Evolutionary conservation across 441 rosid genomes (phyloP).

Genomic region (Theobroma grandiflorum): DNA sequence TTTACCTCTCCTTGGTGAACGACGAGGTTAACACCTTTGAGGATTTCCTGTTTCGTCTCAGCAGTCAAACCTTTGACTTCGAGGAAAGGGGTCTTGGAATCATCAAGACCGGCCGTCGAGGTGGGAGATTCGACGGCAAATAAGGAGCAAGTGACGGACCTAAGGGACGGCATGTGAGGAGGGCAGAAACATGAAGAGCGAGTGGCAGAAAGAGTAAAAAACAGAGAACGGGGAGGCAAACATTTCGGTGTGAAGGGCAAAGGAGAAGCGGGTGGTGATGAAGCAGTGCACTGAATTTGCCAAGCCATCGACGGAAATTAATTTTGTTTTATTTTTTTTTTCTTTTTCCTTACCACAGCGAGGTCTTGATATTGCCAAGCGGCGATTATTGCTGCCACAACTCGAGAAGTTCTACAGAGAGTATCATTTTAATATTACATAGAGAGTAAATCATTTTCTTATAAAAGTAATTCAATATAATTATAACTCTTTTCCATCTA

Average conservation of each 20-base stretch:
- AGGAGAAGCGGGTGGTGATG: slow-evolving; percentile 30
- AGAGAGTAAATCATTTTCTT: too few relatives aligned
- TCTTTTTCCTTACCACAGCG: neutral
- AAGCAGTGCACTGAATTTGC: slow-evolving; percentile 5
- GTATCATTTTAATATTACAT: too few relatives aligned
- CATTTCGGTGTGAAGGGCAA: slow-evolving; percentile 23
- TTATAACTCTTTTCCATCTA: too few relatives aligned
- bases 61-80: slow-evolving; percentile 81
- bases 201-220: slow-evolving; percentile 35
- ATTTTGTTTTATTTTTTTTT: neutral
- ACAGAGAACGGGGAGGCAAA: slow-evolving; percentile 33
- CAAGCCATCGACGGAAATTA: neutral
- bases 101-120: slow-evolving; percentile 26
- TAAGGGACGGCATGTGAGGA: slow-evolving; percentile 27
- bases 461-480: too few relatives aligned
- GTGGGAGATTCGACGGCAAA: slow-evolving; percentile 45
- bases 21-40: slow-evolving; percentile 77
- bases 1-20: slow-evolving; percentile 87
- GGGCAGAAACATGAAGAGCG: slow-evolving; percentile 29
- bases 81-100: slow-evolving; percentile 63
- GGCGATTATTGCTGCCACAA: too few relatives aligned
- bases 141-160: slow-evolving; percentile 30
- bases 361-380: too few relatives aligned
- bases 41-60: slow-evolving; percentile 82
- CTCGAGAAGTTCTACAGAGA: too few relatives aligned